Evolutionary conservation across 1,139 yeast species (phyloP), one percentile per base, ranked within the genome.

Genomic region (Debaryomyces fabryi): DNA sequence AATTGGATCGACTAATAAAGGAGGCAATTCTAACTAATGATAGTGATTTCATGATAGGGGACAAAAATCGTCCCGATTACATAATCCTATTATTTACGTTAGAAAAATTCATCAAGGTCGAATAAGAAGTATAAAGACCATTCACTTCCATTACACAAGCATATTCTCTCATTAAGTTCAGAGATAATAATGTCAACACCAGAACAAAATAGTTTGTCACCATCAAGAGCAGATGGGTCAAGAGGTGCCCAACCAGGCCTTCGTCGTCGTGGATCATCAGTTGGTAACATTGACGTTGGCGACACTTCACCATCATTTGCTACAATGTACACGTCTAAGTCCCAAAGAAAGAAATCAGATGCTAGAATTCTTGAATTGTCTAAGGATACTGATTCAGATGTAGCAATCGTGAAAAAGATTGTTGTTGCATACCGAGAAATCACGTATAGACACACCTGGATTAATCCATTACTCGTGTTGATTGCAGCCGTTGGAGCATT

Each of bases 391-490:
- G 58, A 60, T 13, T 62, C 72, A 10, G 83, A 75, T 52, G 51
- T 59, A 4, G 83, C 77, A n/a, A 66, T 80, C 18, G 57, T 74
- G 41, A 64, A 65, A 21, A 85, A 85, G 58, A 64, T 85, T 41
- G 72, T 80, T 71, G 63, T 82, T 15, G 79, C 82, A 0, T 80
- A 79, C 54, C 76, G 79, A 37, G 93, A 88, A 58, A 69, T 87
- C 56, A 66, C 81, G 49, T 83, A 80, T 61, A 77, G 90, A 52
- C 87, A 88, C 61, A 82, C 96, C 9, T 92, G 97, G 97, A 64
- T 89, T 38, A 71, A 80, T 15, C 96, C 97, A 1, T 65, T 85
- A 44, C 36, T 86, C 3, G 66, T 82, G 8, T 59, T 85, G 52
- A 37, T 65, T 0, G 46, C 64, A 1, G 65, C 79, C 3, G 69